Base-by-base conservation (phyloP, 2,329 filamentous ascomycete species). In the Cyanodermella asteris region DNA sequence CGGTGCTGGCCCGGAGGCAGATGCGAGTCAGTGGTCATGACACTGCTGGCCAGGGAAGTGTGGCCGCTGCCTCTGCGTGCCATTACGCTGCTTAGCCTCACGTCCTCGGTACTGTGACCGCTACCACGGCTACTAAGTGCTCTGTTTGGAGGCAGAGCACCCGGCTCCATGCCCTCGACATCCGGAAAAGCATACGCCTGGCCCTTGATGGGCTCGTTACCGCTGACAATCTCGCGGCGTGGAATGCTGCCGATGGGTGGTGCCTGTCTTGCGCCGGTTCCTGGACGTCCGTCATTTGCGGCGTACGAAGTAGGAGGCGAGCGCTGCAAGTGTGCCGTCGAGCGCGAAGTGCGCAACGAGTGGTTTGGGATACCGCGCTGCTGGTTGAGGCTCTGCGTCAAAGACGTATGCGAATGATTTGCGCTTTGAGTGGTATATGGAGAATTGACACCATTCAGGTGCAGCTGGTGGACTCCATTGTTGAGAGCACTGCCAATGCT, bases 131-230 rank as follows among this genome's bases (percentile, higher is more conserved):
- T 24, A 23, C 28, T 21, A 27, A 31, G 34, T n/a, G n/a, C n/a
- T n/a, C n/a, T n/a, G n/a, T n/a, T 19, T 24, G 32, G 28, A 5
- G 46, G 42, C 22, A 49, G 42, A 12, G 46, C 45, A 7, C 51
- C 42, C n/a, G n/a, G n/a, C n/a, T n/a, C n/a, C n/a, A n/a, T n/a
- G n/a, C n/a, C n/a, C 24, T 53, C 53, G 2, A 55, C 55, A 34
- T 59, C 55, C 0, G 55, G 55, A 36, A 59, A 59, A 13, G 55
- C 55, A 33, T 57, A 59, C 4, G 55, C 52, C 34, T 56, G 50
- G 43, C 55, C 55, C 14, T 50, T 49, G 5, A 53, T 56, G 17
- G 55, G 55, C 8, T 51, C 48, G 29, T 57, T 53, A 4, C 55
- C 54, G 31, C 55, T 55, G 33, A 56, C 57, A 26, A 56, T 55